A percentile compares a stretch with the other conserved stretches of the same genome.
These are phyloP conservation scores for Epicoccum sorghinum DNA, from an alignment of 2,329 filamentous ascomycete species.

Conservation along the genomic window DNA sequence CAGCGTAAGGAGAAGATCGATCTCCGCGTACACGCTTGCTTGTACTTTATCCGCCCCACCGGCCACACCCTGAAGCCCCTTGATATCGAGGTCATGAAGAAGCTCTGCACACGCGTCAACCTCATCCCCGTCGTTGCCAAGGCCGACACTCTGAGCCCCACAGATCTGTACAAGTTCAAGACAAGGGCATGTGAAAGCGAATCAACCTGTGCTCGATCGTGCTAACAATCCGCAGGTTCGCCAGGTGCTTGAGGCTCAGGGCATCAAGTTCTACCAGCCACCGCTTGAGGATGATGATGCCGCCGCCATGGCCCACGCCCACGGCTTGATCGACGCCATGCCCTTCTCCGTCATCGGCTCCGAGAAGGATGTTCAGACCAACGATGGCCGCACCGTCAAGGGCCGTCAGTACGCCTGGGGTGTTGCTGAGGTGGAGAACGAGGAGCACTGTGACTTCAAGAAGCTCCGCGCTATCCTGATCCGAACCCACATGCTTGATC, in stretches of 20 bases:
- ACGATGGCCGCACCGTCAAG: slow-evolving; percentile 96
- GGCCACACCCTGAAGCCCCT: slow-evolving; percentile 98
- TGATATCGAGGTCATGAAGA: slow-evolving; percentile 99
- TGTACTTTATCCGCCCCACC: slow-evolving; percentile 99
- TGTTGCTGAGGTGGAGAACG: slow-evolving; percentile 98
- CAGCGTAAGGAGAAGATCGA: slow-evolving; percentile 98
- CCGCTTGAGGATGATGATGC: slow-evolving; percentile 98
- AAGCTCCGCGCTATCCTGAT: slow-evolving; percentile 99
- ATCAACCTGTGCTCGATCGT: background rate
- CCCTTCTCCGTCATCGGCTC: slow-evolving; percentile 98
- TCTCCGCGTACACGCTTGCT: slow-evolving; percentile 94
- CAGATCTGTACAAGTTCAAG: slow-evolving; percentile 93
- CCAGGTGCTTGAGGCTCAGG: slow-evolving; percentile 94
- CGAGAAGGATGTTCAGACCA: slow-evolving; percentile 98
- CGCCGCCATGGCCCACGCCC: slow-evolving; percentile 91
- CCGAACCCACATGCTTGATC: slow-evolving; percentile 98
- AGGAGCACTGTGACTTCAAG: slow-evolving; percentile 99
- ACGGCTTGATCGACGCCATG: slow-evolving; percentile 94
- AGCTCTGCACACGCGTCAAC: slow-evolving; percentile 96
- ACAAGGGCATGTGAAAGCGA: slow-evolving; percentile 70
- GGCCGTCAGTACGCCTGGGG: slow-evolving; percentile 99
- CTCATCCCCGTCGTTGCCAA: slow-evolving; percentile 98
- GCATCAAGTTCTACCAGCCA: slow-evolving; percentile 99
- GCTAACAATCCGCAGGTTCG: slow-evolving; percentile 69
- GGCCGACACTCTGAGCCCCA: slow-evolving; percentile 94